These are phyloP conservation scores for Ustilago xerochloae DNA, from an alignment of 1,284 basidiomycete species.

Conservation along the genomic window DNA sequence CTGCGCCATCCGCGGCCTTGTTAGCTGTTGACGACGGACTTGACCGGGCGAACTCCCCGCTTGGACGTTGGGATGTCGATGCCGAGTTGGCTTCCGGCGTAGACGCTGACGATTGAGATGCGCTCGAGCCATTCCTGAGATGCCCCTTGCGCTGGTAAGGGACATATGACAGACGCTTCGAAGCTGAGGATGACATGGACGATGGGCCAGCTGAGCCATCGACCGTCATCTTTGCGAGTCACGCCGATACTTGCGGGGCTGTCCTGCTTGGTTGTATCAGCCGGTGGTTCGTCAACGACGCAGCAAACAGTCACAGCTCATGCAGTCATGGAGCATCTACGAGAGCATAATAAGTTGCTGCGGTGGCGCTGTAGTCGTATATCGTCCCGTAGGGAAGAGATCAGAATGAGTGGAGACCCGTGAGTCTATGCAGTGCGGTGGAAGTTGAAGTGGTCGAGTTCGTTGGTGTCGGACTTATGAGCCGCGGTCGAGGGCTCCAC, in stretches of 20 bases:
- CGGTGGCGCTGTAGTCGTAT: no score
- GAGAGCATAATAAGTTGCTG: no score
- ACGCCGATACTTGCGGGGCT: neutral
- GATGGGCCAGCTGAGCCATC: constrained; percentile 15
- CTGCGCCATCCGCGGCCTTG: neutral
- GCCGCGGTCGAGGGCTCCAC: no score
- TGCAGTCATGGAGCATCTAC: no score
- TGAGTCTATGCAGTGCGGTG: no score
- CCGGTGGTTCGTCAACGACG: no score
- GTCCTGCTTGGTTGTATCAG: no score
- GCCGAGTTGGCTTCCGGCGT: neutral
- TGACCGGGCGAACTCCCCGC: neutral
- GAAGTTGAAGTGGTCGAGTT: no score
- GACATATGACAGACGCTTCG: constrained; percentile 43
- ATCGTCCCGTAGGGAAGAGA: no score
- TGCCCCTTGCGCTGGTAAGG: constrained; percentile 45
- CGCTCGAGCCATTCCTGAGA: constrained; percentile 22
- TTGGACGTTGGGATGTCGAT: constrained; percentile 6
- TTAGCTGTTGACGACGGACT: neutral
- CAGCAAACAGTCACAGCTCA: no score
- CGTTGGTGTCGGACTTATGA: no score
- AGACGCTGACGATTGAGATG: constrained; percentile 10
- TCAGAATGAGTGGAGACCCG: no score
- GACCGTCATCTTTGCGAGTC: constrained; percentile 5
- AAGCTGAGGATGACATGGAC: constrained; percentile 14